Evolutionary conservation across 768 basidiomycete species (phyloP).

Genomic region (Tylopilus rubrobrunneus): DNA sequence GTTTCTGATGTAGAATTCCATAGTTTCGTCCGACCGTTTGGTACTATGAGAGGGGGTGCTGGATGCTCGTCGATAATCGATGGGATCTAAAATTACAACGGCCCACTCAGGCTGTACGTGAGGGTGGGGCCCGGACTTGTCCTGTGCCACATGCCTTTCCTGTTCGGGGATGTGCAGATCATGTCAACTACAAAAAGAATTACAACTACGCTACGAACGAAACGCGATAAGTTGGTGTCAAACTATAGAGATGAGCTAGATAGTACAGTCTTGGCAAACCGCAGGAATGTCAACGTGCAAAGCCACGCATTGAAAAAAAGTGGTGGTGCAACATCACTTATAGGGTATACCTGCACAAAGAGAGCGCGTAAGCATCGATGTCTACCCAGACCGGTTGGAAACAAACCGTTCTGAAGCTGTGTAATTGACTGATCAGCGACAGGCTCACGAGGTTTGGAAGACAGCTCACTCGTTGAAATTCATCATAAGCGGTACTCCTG

Average conservation of each 20-base stretch:
- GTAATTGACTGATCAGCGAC: conserved; percentile 1
- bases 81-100: background rate
- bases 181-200: background rate
- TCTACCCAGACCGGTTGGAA: background rate
- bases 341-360: conserved; percentile 28
- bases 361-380: background rate
- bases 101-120: too few species aligned
- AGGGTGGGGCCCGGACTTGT: too few species aligned
- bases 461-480: conserved; percentile 79
- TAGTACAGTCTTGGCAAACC: background rate
- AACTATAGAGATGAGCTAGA: conserved; percentile 1
- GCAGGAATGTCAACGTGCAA: background rate
- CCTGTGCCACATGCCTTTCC: background rate
- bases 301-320: background rate
- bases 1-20: conserved; percentile 37
- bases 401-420: conserved; percentile 48
- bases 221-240: background rate
- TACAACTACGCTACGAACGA: background rate
- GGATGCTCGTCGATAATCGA: background rate
- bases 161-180: conserved; percentile 2
- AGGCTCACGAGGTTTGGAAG: background rate
- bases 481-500: conserved; percentile 90
- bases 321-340: conserved; percentile 12
- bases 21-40: conserved; percentile 7
- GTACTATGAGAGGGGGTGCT: background rate